Base-by-base conservation (phyloP, 2,329 filamentous ascomycete genomes). In the Hypoxylon sp. region DNA sequence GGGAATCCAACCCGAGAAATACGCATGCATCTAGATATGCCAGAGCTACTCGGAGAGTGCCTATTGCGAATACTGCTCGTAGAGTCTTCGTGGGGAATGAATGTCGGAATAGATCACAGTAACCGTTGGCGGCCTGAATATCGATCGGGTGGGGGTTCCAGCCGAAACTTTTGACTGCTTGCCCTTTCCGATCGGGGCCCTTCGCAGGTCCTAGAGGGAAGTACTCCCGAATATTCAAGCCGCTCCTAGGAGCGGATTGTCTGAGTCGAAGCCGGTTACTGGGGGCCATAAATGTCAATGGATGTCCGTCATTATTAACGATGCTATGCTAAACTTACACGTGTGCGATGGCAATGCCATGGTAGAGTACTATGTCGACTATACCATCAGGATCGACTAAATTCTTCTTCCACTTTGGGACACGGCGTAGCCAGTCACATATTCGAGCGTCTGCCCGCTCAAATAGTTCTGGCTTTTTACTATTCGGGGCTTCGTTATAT, bases 391-490 rank as follows among this genome's bases (percentile, higher is more conserved):
- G 74, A 65, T 81, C 78, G 19, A 81, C 76, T 17, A 82, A 67
- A 31, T 79, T 76, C 72, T 78, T 78, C 65, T 83, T 83, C 76
- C 79, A 80, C 33, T 74, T 75, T 2, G 81, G 81, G 8, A 83
- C 70, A 42, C 79, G 77, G 31, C 81, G 74, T 19, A 79, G 70
- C 78, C 80, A 82, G 59, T 79, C 80, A 35, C 79, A 78, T 13
- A 82, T 75, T 54, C 74, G 78, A 4, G 79, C 76, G 61, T 82
- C 80, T 26, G 78, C 78, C 53, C 80, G 76, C 22, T 78, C 73
- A 31, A 77, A 75, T 22, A 68, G 66, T 46, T 74, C 73, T 42
- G 48, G 26, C 54, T 72, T 73, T 53, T 74, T 71, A 33, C 75
- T 70, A 44, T 76, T 72, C 24, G 62, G 53, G 9, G 63, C 75